Evolutionary conservation across 1,284 basidiomycete genomes (phyloP).

Genomic region (Leccinum pseudoinsigne): DNA sequence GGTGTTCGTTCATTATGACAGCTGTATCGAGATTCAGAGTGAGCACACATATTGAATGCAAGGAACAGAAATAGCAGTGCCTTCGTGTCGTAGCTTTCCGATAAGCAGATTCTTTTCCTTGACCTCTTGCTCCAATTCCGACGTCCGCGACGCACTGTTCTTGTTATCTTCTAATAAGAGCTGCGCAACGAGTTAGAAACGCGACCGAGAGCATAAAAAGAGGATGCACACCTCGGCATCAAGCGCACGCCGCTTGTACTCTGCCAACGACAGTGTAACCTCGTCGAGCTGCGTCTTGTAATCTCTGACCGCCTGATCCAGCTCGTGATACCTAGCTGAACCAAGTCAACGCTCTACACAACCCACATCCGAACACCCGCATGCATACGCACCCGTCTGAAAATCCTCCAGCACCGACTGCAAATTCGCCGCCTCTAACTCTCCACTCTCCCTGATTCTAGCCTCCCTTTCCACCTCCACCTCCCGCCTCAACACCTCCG

Average conservation of each 20-base stretch:
- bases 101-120: conserved; percentile 94
- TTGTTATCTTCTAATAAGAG: conserved; percentile 74
- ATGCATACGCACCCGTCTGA: conserved; percentile 68
- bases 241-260: conserved; percentile 84
- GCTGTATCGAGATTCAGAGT: conserved; percentile 44
- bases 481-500: conserved; percentile 64
- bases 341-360: conserved; percentile 15
- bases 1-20: conserved; percentile 95
- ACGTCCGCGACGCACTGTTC: conserved; percentile 63
- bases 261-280: conserved; percentile 73
- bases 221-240: conserved; percentile 73
- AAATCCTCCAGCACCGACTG: conserved; percentile 96
- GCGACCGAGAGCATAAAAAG: neutral
- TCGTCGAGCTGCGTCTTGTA: conserved; percentile 75
- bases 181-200: conserved; percentile 35
- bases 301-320: conserved; percentile 78
- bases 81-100: conserved; percentile 92
- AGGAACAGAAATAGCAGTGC: conserved; percentile 28
- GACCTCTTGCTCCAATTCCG: conserved; percentile 82
- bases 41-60: conserved; percentile 35
- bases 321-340: conserved; percentile 66
- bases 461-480: conserved; percentile 64
- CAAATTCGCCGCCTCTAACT: conserved; percentile 71
- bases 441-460: conserved; percentile 50
- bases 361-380: neutral